Conservation (phyloP, 129 eudicot species). For the sunflower (Helianthus annuus) region DNA sequence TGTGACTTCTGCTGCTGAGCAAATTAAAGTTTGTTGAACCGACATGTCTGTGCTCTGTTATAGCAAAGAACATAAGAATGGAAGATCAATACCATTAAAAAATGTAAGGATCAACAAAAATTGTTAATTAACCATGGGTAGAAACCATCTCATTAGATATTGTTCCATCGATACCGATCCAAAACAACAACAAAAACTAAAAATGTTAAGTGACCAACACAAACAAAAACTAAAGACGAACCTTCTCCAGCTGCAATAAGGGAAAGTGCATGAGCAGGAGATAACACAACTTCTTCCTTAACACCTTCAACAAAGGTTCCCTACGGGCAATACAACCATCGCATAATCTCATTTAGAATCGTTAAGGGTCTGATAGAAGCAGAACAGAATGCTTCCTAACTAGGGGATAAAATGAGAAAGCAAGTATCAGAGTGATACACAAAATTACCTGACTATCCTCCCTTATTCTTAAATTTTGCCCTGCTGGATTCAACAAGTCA, state of each 20-base stretch:
- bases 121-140: background rate
- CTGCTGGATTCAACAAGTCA: slow-evolving; percentile 95
- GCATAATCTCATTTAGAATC: slow-evolving; percentile 15
- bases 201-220: background rate
- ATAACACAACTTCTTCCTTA: slow-evolving; percentile 91
- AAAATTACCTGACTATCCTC: slow-evolving; percentile 87
- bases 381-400: slow-evolving; percentile 20
- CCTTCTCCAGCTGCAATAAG: slow-evolving; percentile 99
- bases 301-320: slow-evolving; percentile 96
- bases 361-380: slow-evolving; percentile 5
- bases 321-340: slow-evolving; percentile 45
- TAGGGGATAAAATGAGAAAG: background rate
- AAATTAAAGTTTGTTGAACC: slow-evolving; percentile 97
- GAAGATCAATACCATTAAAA: slow-evolving; percentile 13
- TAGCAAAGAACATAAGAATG: slow-evolving; percentile 22
- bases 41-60: slow-evolving; percentile 97
- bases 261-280: slow-evolving; percentile 98
- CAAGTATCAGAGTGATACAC: slow-evolving; percentile 8
- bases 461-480: slow-evolving; percentile 88
- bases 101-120: slow-evolving; percentile 8
- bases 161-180: background rate
- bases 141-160: background rate
- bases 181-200: background rate
- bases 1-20: slow-evolving; percentile 99
- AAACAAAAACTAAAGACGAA: slow-evolving; percentile 21